A percentile compares a stretch with the other conserved stretches of the same genome.
phyloP scores from a whole-genome alignment of 2,329 filamentous ascomycete genomes.

The Cercospora zeae-maydis region DNA sequence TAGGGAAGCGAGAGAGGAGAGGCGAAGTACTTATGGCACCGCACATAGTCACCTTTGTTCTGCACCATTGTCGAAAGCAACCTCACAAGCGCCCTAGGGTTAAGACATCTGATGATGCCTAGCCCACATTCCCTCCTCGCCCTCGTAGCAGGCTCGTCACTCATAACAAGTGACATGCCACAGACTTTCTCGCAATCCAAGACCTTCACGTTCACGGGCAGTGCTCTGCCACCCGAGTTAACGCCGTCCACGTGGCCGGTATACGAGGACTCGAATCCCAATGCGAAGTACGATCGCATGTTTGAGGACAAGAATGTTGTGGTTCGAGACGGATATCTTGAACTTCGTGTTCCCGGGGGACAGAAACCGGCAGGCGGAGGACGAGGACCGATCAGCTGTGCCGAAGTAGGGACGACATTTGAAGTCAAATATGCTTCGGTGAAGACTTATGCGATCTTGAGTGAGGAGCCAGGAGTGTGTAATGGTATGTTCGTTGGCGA shows the following conservation, averaged over 20 bases:
- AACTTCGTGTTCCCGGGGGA: constrained; percentile 17
- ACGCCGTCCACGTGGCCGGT: constrained; percentile 1
- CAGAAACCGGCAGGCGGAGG: constrained; percentile 5
- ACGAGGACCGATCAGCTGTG: constrained; percentile 15
- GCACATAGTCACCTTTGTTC: background rate
- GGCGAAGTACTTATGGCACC: background rate
- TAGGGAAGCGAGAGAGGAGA: background rate
- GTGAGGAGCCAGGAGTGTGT: constrained; percentile 7
- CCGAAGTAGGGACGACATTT: constrained; percentile 18
- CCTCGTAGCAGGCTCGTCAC: background rate
- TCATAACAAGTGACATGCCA: background rate
- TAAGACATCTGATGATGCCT: background rate
- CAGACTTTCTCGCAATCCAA: constrained; percentile 7
- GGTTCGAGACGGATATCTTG: constrained; percentile 17
- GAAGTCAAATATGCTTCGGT: constrained; percentile 20
- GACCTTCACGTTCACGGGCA: constrained; percentile 6
- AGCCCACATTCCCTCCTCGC: background rate
- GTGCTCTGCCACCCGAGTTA: constrained; percentile 5
- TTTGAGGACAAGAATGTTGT: constrained; percentile 3
- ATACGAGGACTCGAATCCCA: constrained; percentile 1
- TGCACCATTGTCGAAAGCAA: background rate
- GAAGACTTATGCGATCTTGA: constrained; percentile 16
- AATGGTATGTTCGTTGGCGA: constrained; percentile 16
- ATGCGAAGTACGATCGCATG: background rate
- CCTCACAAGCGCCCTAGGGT: background rate